A percentile compares a stretch with the other conserved stretches of the same genome.
Conservation (phyloP, 345 rosid species). For the Odontarrhena argentea region DNA sequence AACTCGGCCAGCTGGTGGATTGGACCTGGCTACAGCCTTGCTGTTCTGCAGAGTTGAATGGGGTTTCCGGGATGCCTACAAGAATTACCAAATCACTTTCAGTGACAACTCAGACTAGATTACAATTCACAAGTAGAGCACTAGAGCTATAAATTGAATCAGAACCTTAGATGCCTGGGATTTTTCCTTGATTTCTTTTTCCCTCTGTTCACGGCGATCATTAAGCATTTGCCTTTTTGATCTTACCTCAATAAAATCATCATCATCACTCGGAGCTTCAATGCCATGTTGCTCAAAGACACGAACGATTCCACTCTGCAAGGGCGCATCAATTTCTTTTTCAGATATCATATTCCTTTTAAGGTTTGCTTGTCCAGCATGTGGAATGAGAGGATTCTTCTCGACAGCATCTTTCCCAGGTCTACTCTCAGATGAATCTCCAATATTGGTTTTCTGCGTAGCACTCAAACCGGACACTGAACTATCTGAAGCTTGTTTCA, state of each 20-base stretch:
- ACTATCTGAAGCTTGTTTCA: slow-evolving; percentile 59
- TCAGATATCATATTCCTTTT: slow-evolving; percentile 52
- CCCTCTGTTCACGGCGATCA: slow-evolving; percentile 95
- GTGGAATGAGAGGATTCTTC: slow-evolving; percentile 50
- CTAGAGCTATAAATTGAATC: slow-evolving; percentile 25
- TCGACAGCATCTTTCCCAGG: slow-evolving; percentile 50
- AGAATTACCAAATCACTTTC: slow-evolving; percentile 46
- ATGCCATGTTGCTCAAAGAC: slow-evolving; percentile 88
- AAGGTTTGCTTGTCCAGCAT: slow-evolving; percentile 49
- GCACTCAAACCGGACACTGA: slow-evolving; percentile 42
- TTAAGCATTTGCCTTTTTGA: slow-evolving; percentile 98
- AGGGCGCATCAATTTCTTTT: slow-evolving; percentile 66
- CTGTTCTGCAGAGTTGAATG: slow-evolving; percentile 51
- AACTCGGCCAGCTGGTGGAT: slow-evolving; percentile 46
- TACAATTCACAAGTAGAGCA: slow-evolving; percentile 37
- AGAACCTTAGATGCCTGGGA: slow-evolving; percentile 78
- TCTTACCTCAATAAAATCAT: slow-evolving; percentile 96
- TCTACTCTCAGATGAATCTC: slow-evolving; percentile 53
- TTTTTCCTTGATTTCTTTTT: slow-evolving; percentile 91
- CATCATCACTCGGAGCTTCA: slow-evolving; percentile 89
- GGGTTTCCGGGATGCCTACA: slow-evolving; percentile 62
- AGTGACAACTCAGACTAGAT: slow-evolving; percentile 17
- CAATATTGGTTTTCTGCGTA: slow-evolving; percentile 49
- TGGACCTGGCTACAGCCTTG: slow-evolving; percentile 44
- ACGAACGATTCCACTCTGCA: slow-evolving; percentile 80